Evolutionary conservation across 768 basidiomycete genomes (phyloP).

Genomic region (Suillus ampliporus): DNA sequence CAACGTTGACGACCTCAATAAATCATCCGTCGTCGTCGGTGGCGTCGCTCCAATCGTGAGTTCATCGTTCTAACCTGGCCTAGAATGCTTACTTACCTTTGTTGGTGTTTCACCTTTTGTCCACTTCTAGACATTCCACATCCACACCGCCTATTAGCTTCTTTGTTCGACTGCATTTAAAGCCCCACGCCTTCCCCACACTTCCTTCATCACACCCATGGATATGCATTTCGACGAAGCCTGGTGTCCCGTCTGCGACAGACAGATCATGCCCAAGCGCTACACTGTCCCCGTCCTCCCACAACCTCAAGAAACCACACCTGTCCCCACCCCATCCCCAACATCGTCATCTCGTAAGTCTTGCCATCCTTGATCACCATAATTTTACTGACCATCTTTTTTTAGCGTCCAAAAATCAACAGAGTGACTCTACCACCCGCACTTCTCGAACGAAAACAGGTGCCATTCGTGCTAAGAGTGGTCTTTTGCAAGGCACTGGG

Average conservation of each 20-base stretch:
- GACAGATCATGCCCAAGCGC: constrained; percentile 83
- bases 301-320: constrained; percentile 24
- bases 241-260: constrained; percentile 83
- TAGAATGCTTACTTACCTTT: constrained; percentile 8
- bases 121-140: constrained; percentile 6
- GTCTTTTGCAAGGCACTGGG: constrained; percentile 70
- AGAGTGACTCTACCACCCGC: constrained; percentile 28
- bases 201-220: constrained; percentile 20
- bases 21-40: background rate
- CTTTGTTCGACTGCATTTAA: constrained; percentile 5
- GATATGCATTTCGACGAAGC: constrained; percentile 62
- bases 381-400: constrained; percentile 9
- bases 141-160: constrained; percentile 10
- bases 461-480: constrained; percentile 44
- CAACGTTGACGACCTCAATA: constrained; percentile 4
- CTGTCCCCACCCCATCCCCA: constrained; percentile 45
- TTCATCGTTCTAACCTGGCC: constrained; percentile 14
- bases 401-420: constrained; percentile 35
- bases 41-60: too few relatives aligned
- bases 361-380: background rate
- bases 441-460: constrained; percentile 42
- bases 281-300: constrained; percentile 52
- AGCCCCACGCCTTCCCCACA: constrained; percentile 21
- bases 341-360: constrained; percentile 46
- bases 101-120: constrained; percentile 27